Conservation (phyloP, 2,329 filamentous ascomycete species). For the Trichoderma guizhouense region DNA sequence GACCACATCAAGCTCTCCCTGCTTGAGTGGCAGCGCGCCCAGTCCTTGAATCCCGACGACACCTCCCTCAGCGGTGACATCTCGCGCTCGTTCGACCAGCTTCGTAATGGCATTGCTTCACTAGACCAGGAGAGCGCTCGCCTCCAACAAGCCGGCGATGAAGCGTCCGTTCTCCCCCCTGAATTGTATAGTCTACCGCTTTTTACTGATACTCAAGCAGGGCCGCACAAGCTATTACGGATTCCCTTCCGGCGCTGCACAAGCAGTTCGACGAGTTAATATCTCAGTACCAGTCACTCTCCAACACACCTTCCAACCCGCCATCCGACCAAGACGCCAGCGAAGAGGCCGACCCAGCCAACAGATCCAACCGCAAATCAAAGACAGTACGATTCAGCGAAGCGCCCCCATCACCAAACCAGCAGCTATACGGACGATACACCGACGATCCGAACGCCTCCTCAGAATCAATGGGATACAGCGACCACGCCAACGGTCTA, state of each 20-base stretch:
- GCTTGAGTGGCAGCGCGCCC: slow-evolving; percentile 83
- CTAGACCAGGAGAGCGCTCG: slow-evolving; percentile 63
- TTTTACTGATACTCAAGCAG: slow-evolving; percentile 30
- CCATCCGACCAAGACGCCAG: slow-evolving; percentile 20
- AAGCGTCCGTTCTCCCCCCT: slow-evolving; percentile 46
- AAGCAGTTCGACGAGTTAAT: slow-evolving; percentile 74
- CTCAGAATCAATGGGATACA: slow-evolving; percentile 47
- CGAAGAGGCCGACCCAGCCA: neutral
- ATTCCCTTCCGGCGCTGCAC: slow-evolving; percentile 66
- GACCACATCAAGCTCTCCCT: slow-evolving; percentile 97
- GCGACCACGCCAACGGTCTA: slow-evolving; percentile 57
- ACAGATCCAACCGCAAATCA: slow-evolving; percentile 32
- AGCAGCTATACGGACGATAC: slow-evolving; percentile 57
- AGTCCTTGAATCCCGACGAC: slow-evolving; percentile 72
- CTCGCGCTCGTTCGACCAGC: slow-evolving; percentile 79
- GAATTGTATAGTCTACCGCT: neutral
- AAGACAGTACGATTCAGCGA: slow-evolving; percentile 90
- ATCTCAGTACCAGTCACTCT: slow-evolving; percentile 72
- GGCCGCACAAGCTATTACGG: slow-evolving; percentile 49
- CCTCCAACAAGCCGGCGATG: slow-evolving; percentile 61
- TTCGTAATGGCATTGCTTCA: slow-evolving; percentile 73
- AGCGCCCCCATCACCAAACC: slow-evolving; percentile 41
- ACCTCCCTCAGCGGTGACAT: slow-evolving; percentile 87
- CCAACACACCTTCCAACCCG: slow-evolving; percentile 42
- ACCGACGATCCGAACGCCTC: slow-evolving; percentile 62